These are phyloP conservation scores for Omphalea diandra DNA, from an alignment of 441 rosid genomes.

Conservation along the genomic window DNA sequence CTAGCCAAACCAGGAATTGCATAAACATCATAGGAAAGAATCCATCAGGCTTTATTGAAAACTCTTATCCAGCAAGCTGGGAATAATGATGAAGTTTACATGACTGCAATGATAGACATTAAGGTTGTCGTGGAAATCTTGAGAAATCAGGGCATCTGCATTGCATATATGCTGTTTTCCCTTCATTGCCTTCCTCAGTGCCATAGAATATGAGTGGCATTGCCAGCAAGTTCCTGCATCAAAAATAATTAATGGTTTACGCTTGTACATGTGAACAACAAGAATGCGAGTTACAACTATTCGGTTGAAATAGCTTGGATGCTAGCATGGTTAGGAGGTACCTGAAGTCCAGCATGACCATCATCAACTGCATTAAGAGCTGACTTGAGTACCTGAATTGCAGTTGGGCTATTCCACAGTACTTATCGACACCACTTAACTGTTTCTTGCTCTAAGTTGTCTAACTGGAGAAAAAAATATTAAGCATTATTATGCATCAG, in stretches of 20 bases:
- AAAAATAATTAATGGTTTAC: not conserved
- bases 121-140: conserved; percentile 70
- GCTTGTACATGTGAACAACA: no score
- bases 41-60: no score
- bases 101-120: no score
- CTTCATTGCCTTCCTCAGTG: conserved; percentile 82
- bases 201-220: conserved; percentile 81
- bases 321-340: conserved; percentile 8
- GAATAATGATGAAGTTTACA: no score
- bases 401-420: conserved; percentile 87
- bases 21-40: no score
- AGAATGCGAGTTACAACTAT: not conserved
- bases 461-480: conserved; percentile 46
- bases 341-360: conserved; percentile 95
- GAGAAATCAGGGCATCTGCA: conserved; percentile 77
- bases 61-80: no score
- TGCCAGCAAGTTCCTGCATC: conserved; percentile 67
- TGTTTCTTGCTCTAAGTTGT: conserved; percentile 77
- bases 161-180: conserved; percentile 73
- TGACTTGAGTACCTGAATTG: conserved; percentile 81
- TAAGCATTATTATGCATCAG: not conserved
- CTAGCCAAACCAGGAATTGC: no score
- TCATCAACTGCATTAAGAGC: conserved; percentile 90
- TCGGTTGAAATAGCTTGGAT: not conserved
- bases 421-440: conserved; percentile 90